Evolutionary conservation across 495 filamentous ascomycete species (phyloP).

Genomic region (Parathielavia appendiculata): DNA sequence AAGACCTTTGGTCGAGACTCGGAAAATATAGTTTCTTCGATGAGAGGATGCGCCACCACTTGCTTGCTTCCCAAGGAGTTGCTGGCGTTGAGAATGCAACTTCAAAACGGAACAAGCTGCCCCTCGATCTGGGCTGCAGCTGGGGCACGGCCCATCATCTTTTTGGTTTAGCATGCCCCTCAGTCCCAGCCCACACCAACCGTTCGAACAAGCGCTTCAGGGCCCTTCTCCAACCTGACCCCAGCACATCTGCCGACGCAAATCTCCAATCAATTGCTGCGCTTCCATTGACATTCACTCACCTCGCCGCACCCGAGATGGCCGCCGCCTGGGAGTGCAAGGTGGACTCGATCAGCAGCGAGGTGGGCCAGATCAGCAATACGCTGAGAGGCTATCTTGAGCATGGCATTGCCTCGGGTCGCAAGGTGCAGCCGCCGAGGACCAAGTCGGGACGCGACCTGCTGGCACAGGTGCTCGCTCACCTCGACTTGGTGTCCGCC

Average conservation of each 20-base stretch:
- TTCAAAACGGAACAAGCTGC: no score
- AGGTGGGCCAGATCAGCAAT: constrained; percentile 25
- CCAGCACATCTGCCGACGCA: constrained; percentile 9
- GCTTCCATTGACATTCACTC: constrained; percentile 11
- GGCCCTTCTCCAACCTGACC: background rate
- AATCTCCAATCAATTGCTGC: constrained; percentile 15
- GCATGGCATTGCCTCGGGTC: constrained; percentile 15
- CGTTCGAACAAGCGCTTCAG: no score
- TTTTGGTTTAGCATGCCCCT: background rate
- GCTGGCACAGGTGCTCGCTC: constrained; percentile 22
- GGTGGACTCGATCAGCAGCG: constrained; percentile 25
- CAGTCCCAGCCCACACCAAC: background rate
- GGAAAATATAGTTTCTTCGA: no score
- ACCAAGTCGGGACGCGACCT: constrained; percentile 27
- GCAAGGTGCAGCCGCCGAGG: constrained; percentile 28
- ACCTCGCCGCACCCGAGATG: constrained; percentile 28
- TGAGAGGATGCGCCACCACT: no score
- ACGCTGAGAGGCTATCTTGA: constrained; percentile 25
- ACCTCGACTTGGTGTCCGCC: constrained; percentile 24
- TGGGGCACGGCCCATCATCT: background rate
- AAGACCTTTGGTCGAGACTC: no score
- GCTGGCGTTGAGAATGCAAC: no score
- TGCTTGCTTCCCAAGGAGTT: no score
- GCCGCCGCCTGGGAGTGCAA: constrained; percentile 22
- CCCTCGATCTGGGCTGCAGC: no score